Base-by-base conservation (phyloP, 306 rosid species). In the Prosopis cineraria region DNA sequence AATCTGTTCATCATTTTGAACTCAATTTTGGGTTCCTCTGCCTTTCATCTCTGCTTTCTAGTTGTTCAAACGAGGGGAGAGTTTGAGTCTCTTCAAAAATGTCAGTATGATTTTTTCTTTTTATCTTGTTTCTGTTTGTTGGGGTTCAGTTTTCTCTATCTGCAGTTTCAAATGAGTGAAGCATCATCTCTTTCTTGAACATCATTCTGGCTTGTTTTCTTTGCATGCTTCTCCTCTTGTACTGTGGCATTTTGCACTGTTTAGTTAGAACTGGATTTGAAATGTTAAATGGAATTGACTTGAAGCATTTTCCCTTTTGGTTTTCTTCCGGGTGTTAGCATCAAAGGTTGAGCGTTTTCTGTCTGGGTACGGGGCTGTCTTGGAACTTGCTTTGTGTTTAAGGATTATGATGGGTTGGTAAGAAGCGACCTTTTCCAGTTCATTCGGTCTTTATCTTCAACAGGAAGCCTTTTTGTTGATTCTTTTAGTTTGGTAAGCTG, bases 331-430 rank as follows among this genome's bases (percentile, higher is more conserved):
- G 47, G 77, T 82, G 83, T 72, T 68, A 67, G 78, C 64, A 65
- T 83, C 52, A 37, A 60, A 76, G 78, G 78, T 79, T 81, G 78
- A 81, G 87, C 70, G 76, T 60, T 68, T 31, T 80, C 65, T 78
- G 65, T 30, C 62, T 73, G 82, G 82, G 56, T 64, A 68, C 70
- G 75, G 79, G 65, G 83, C 82, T 78, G 73, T 65, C 76, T 81
- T 81, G 68, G 78, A 76, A 90, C 70, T 87, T 86, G 93, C 97
- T 87, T 92, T 74, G 82, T 83, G 85, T 89, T 83, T 37, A 92
- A 92, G 95, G 82, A 68, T 92, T 78, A 79, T 89, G 68, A 90
- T 90, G 93, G 82, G 91, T 90, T 89, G 97, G 91, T 92, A 87
- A 86, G 90, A 83, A 84, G 74, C 90, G 85, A 85, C 91, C 84